A percentile compares a stretch with the other conserved stretches of the same genome.
phyloP scores from a whole-genome alignment of 306 rosid species.

The Oxytropis ochrocephala region DNA sequence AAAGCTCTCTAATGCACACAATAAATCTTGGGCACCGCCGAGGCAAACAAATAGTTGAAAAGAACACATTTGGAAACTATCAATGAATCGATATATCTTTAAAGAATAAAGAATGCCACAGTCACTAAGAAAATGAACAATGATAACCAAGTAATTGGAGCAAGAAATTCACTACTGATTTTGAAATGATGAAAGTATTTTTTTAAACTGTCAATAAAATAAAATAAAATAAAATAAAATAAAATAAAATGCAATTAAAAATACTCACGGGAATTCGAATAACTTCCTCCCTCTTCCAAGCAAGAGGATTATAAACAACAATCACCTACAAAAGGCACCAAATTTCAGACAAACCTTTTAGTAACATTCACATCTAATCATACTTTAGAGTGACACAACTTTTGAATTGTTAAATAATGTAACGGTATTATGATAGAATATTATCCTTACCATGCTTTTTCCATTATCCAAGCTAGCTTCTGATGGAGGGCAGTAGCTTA shows the following conservation, averaged over 20 bases:
- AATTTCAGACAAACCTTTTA: not conserved
- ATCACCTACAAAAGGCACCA: slow-evolving; percentile 44
- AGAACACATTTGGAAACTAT: slow-evolving; percentile 11
- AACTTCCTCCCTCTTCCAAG: slow-evolving; percentile 76
- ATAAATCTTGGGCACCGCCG: not conserved
- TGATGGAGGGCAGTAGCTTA: slow-evolving; percentile 84
- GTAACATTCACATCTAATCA: not conserved
- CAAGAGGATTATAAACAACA: slow-evolving; percentile 78
- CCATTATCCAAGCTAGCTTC: slow-evolving; percentile 49
- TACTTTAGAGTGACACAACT: not conserved
- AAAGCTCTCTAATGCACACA: not conserved
- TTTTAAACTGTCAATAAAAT: not conserved
- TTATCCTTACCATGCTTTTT: slow-evolving; percentile 54
- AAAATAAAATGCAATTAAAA: too few species aligned
- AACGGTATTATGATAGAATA: not conserved
- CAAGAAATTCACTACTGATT: not conserved
- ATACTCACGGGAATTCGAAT: slow-evolving; percentile 76
- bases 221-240: not conserved
- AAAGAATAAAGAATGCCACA: not conserved
- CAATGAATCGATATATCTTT: not conserved
- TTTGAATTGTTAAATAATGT: not conserved
- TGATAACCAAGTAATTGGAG: slow-evolving; percentile 2
- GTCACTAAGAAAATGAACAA: slow-evolving; percentile 13
- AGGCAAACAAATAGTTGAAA: not conserved
- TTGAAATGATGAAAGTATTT: not conserved